phyloP scores from a whole-genome alignment of 2,329 filamentous ascomycete genomes.

The Exophiala aquamarina region DNA sequence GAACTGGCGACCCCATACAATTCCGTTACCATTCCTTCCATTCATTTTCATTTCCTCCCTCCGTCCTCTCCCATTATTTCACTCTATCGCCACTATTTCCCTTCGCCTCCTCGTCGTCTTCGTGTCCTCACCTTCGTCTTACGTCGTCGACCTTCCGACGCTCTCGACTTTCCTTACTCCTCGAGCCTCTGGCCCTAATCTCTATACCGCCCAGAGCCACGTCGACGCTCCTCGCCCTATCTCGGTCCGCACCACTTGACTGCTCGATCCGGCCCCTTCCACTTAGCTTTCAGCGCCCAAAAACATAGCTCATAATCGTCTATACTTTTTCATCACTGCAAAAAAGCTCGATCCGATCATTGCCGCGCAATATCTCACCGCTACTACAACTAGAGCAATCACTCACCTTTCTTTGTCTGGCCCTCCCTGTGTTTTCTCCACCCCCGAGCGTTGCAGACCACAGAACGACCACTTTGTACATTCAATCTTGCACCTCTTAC shows the following conservation, averaged over 20 bases:
- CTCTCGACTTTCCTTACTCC: conserved; percentile 3
- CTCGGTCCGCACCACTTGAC: too few relatives aligned
- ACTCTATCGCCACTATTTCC: conserved; percentile 1
- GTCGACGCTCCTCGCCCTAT: too few relatives aligned
- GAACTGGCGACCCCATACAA: neutral
- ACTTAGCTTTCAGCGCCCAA: too few relatives aligned
- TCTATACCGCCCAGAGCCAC: too few relatives aligned
- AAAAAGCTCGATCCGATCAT: conserved; percentile 17
- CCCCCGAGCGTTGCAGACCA: neutral
- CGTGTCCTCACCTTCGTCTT: neutral
- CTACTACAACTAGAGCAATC: too few relatives aligned
- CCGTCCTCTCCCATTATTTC: neutral
- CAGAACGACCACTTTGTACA: conserved; percentile 17
- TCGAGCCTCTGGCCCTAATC: too few relatives aligned
- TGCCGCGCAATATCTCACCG: conserved; percentile 25
- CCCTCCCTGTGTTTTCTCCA: too few relatives aligned
- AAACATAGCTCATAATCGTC: conserved; percentile 21
- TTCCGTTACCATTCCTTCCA: neutral
- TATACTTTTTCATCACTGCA: conserved; percentile 2
- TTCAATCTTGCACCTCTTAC: conserved; percentile 9
- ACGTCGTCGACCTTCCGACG: neutral
- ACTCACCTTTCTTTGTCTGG: too few relatives aligned
- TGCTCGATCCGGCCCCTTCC: too few relatives aligned
- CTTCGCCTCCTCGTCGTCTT: conserved; percentile 1
- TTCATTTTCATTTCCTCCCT: neutral